Base-by-base conservation (phyloP, 2,329 filamentous ascomycete species). In the Nakataea oryzae region DNA sequence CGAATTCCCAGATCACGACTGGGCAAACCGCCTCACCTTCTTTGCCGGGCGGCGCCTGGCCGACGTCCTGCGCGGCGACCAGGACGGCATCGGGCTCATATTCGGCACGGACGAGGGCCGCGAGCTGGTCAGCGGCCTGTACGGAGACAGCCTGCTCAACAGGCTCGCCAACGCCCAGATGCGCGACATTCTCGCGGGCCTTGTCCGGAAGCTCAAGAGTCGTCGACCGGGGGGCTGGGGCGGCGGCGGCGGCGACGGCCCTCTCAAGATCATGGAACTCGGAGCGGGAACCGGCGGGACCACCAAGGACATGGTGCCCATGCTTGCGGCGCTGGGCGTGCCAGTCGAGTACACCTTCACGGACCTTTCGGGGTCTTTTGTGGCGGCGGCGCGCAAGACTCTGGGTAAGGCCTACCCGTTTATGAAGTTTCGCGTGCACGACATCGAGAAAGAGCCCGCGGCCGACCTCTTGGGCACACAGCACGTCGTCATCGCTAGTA, bases 281-380 rank as follows among this genome's bases (percentile, higher is more conserved):
- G 71, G 70, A 11, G 68, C 69, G 2, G 70, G 70, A n/a, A 73
- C 73, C 0, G 72, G 73, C 4, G 70, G 72, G 13, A 76, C 75
- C 0, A 76, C 74, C 2, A 66, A 63, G 32, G 58, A 61, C 50
- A 62, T 75, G 3, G 63, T 72, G 13, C 69, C 69, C 0, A 27
- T 69, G 1, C 66, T 78, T 2, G 68, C 66, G 1, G 27, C 56
- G 0, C 64, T 69, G 2, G 69, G 69, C 7, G 61, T 71, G 0
- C 66, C 70, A 0, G 67, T 75, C 28, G 67, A 70, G 55, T 78
- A 78, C 63, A 75, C 72, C 0, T 74, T 78, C 60, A 77, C 76
- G 1, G 76, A 79, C 54, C 63, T 78, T 2, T 68, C 73, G 2
- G 34, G 68, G 1, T 69, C 70, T 0, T 66, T 76, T 17, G 72